Evolutionary conservation across 345 rosid genomes (phyloP).

Genomic region (Eucalyptus cladocalyx): DNA sequence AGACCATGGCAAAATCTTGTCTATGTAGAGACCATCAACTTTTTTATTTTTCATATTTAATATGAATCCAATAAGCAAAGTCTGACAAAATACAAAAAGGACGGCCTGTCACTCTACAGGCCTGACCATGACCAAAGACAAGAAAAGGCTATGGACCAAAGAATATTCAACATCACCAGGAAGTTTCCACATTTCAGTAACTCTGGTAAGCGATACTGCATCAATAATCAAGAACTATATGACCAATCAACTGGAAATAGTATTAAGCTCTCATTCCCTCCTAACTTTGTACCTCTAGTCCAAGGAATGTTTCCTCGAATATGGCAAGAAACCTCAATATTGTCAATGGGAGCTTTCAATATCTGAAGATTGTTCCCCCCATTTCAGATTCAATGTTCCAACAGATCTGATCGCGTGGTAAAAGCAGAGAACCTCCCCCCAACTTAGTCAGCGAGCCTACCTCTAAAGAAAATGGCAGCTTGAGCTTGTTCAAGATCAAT

Average conservation of each 20-base stretch:
- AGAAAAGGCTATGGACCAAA: background rate
- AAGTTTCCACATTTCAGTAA: background rate
- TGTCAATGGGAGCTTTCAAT: background rate
- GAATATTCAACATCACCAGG: background rate
- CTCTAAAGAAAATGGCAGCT: background rate
- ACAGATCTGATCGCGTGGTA: background rate
- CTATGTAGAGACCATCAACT: background rate
- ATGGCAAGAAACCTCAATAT: background rate
- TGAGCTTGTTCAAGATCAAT: background rate
- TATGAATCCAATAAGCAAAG: background rate
- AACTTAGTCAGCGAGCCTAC: background rate
- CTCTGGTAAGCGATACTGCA: background rate
- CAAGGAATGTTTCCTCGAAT: background rate
- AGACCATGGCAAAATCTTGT: background rate
- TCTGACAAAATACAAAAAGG: background rate
- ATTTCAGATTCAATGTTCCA: background rate
- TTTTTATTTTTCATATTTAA: background rate
- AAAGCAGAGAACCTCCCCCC: background rate
- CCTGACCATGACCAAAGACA: background rate
- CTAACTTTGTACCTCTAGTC: background rate
- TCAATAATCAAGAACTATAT: background rate
- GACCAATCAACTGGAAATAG: background rate
- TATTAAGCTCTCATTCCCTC: background rate
- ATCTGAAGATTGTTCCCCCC: background rate
- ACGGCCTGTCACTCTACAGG: background rate